These are phyloP conservation scores for Sporisorium scitamineum DNA, from an alignment of 1,284 basidiomycete species.

Conservation along the genomic window DNA sequence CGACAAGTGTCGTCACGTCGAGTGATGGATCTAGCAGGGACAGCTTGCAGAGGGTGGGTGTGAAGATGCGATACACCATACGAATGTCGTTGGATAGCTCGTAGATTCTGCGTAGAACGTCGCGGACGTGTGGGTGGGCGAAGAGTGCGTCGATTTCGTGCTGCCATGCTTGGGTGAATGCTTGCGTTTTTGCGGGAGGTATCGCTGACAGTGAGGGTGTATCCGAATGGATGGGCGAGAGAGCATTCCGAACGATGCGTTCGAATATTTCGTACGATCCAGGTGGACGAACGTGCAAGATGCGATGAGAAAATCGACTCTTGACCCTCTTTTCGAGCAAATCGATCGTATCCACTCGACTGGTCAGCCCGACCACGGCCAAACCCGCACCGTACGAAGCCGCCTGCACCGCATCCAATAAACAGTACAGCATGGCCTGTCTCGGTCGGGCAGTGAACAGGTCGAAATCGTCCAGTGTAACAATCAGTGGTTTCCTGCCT, in stretches of 20 bases:
- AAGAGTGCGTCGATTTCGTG: slow-evolving; percentile 31
- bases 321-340: slow-evolving; percentile 67
- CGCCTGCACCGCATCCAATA: slow-evolving; percentile 67
- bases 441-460: slow-evolving; percentile 57
- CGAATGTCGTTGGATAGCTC: slow-evolving; percentile 55
- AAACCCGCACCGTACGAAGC: slow-evolving; percentile 62
- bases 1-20: slow-evolving; percentile 20
- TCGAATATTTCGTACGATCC: slow-evolving; percentile 34
- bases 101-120: slow-evolving; percentile 42
- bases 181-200: neutral
- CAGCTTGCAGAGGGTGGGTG: slow-evolving; percentile 18
- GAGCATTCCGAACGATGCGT: slow-evolving; percentile 46
- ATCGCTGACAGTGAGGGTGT: neutral
- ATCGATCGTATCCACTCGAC: slow-evolving; percentile 60
- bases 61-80: slow-evolving; percentile 41
- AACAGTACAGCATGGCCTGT: slow-evolving; percentile 67
- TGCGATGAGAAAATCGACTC: slow-evolving; percentile 65
- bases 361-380: slow-evolving; percentile 60
- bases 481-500: slow-evolving; percentile 54
- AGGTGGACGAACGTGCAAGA: slow-evolving; percentile 59
- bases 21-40: slow-evolving; percentile 7
- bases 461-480: slow-evolving; percentile 65
- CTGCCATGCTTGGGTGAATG: slow-evolving; percentile 35
- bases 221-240: neutral
- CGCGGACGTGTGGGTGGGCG: slow-evolving; percentile 23